These are phyloP conservation scores for Suillus subluteus DNA, from an alignment of 768 basidiomycete species.

Conservation along the genomic window DNA sequence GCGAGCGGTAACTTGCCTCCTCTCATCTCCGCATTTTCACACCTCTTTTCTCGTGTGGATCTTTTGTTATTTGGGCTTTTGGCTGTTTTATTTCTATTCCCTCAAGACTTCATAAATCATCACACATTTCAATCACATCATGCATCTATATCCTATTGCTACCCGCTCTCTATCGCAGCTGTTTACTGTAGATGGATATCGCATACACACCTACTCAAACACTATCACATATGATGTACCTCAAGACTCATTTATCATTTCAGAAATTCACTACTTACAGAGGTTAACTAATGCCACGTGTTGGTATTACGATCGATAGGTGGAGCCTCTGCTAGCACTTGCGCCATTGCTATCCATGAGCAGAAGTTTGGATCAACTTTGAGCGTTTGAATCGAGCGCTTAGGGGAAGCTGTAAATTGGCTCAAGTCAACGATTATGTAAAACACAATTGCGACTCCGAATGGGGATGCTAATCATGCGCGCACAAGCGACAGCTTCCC, in stretches of 20 bases:
- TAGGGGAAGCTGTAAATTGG: too few relatives aligned
- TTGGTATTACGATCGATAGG: neutral
- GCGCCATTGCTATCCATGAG: neutral
- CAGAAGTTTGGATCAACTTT: neutral
- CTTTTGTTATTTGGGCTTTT: neutral
- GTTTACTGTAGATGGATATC: conserved; percentile 2
- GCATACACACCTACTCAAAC: conserved; percentile 1
- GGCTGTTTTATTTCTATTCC: neutral
- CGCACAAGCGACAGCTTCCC: neutral
- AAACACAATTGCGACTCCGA: neutral
- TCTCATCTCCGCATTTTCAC: neutral
- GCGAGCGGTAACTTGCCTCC: conserved; percentile 27
- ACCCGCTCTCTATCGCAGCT: neutral
- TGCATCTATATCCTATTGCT: conserved; percentile 1
- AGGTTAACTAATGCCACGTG: neutral
- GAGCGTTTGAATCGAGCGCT: neutral
- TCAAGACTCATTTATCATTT: neutral
- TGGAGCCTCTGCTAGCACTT: neutral
- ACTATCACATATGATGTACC: neutral
- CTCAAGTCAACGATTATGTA: too few relatives aligned
- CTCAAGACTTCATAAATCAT: neutral
- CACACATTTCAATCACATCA: conserved; percentile 2
- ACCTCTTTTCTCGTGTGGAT: neutral
- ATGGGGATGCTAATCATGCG: neutral
- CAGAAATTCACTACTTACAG: neutral